phyloP scores from a whole-genome alignment of 148 eudicot genomes.

The Pouteria glomerata region DNA sequence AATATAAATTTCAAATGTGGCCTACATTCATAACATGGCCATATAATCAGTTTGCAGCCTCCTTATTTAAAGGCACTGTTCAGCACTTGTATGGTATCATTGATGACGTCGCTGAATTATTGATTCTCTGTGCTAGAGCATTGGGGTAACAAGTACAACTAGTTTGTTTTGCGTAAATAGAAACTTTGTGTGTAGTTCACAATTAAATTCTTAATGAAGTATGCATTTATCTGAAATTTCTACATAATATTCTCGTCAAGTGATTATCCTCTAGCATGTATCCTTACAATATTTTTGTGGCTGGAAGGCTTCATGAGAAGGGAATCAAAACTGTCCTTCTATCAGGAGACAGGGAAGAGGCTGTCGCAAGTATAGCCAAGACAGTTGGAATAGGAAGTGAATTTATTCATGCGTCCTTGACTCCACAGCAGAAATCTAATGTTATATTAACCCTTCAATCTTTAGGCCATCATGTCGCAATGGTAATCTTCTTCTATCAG shows the following conservation, averaged over 20 bases:
- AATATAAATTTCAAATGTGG: not conserved
- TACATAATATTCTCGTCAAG: not conserved
- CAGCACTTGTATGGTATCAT: not conserved
- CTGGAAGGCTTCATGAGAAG: constrained; percentile 56
- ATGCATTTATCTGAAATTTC: not conserved
- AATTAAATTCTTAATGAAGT: not conserved
- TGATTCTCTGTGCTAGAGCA: not conserved
- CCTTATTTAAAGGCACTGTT: not conserved
- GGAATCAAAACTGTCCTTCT: constrained; percentile 71
- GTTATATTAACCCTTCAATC: constrained; percentile 60
- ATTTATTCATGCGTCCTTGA: constrained; percentile 64
- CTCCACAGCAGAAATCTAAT: constrained; percentile 73
- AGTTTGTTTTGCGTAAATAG: not conserved
- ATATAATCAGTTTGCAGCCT: not conserved
- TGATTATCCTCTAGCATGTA: constrained; percentile 5
- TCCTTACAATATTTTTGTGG: constrained; percentile 2
- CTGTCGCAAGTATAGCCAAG: constrained; percentile 73
- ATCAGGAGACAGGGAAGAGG: constrained; percentile 98
- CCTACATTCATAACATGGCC: constrained; percentile 1
- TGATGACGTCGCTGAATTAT: not conserved
- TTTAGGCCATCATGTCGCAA: constrained; percentile 76
- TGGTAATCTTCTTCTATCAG: constrained; percentile 39
- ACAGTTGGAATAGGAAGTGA: constrained; percentile 63
- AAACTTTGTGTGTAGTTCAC: not conserved
- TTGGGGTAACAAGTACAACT: not conserved